phyloP scores from a whole-genome alignment of 192 early-diverging fungal species.

The Backusella sp. region DNA sequence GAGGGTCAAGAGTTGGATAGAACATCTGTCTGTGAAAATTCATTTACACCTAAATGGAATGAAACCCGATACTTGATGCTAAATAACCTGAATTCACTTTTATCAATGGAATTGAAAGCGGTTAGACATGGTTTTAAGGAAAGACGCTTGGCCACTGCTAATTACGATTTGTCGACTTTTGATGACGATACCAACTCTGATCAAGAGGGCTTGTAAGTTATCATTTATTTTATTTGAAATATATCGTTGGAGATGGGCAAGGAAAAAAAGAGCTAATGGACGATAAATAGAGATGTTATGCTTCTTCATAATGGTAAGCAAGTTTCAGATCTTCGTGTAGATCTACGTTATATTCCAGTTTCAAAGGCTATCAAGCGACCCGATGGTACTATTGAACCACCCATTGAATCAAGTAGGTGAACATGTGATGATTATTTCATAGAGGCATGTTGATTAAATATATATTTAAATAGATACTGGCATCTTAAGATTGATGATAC shows the following conservation, averaged over 20 bases:
- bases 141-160: slow-evolving; percentile 20
- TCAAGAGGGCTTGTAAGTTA: slow-evolving; percentile 32
- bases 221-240: neutral
- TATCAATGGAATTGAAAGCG: slow-evolving; percentile 20
- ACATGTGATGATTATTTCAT: neutral
- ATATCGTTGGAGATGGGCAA: neutral
- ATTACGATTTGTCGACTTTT: slow-evolving; percentile 12
- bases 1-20: slow-evolving; percentile 23
- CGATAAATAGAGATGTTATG: slow-evolving; percentile 5
- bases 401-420: slow-evolving; percentile 50
- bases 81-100: slow-evolving; percentile 16
- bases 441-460: neutral
- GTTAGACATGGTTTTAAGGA: slow-evolving; percentile 21
- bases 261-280: neutral
- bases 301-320: slow-evolving; percentile 30
- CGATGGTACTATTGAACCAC: slow-evolving; percentile 40
- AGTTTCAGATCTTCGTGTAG: slow-evolving; percentile 28
- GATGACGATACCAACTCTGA: slow-evolving; percentile 10
- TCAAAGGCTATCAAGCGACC: slow-evolving; percentile 34
- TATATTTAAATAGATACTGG: slow-evolving; percentile 43
- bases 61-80: slow-evolving; percentile 26
- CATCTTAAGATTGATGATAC: slow-evolving; percentile 52
- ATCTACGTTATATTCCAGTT: slow-evolving; percentile 41
- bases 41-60: slow-evolving; percentile 26
- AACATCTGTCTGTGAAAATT: slow-evolving; percentile 15